Evolutionary conservation across 2,329 filamentous ascomycete species (phyloP).

Genomic region (Lasiodiplodia sp.): DNA sequence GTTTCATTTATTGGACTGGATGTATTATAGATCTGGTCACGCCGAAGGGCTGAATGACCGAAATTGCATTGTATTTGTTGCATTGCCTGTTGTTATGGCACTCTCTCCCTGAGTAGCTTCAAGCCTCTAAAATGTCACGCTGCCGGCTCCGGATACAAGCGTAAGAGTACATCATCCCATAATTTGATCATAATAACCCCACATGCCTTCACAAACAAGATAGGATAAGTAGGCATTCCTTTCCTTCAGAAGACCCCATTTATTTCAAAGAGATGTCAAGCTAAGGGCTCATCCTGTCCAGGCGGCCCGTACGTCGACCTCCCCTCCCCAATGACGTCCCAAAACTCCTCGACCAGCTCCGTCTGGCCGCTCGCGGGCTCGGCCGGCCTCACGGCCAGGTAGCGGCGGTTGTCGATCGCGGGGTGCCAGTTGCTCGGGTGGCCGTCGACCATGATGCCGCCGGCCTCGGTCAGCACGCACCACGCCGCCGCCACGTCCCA

Average conservation of each 20-base stretch:
- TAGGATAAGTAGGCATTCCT: too few species aligned
- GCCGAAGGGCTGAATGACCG: neutral
- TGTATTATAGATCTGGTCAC: neutral
- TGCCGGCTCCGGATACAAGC: too few species aligned
- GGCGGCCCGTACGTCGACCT: constrained; percentile 5
- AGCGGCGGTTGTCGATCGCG: neutral
- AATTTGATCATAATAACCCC: too few species aligned
- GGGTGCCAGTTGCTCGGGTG: neutral
- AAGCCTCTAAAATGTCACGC: too few species aligned
- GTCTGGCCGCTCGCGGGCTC: neutral
- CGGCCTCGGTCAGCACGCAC: constrained; percentile 8
- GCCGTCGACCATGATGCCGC: constrained; percentile 1
- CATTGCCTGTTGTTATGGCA: neutral
- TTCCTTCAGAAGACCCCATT: too few species aligned
- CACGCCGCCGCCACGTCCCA: constrained; percentile 17
- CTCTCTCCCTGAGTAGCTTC: too few species aligned
- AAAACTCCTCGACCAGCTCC: constrained; percentile 11
- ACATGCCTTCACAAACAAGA: too few species aligned
- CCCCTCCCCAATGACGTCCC: neutral
- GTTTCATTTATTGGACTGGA: neutral
- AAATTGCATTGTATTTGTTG: neutral
- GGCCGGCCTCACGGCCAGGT: constrained; percentile 9
- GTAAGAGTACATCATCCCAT: too few species aligned
- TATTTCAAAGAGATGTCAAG: too few species aligned
- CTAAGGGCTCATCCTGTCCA: neutral